Base-by-base conservation (phyloP, 192 early-diverging fungal species). In the Powellomyces hirtus region DNA sequence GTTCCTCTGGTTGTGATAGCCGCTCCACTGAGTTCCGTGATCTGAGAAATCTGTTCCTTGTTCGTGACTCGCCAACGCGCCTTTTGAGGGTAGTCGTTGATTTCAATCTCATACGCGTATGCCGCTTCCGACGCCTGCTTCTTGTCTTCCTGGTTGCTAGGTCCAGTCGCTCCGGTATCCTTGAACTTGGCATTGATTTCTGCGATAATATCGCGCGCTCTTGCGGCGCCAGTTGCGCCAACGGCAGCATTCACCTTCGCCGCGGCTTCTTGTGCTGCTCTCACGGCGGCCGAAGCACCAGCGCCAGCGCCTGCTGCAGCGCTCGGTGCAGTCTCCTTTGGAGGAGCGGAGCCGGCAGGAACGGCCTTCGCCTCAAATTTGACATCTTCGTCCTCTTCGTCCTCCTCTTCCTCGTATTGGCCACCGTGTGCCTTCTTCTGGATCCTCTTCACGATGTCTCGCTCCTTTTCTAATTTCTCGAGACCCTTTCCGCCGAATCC, bases 401-500 rank as follows among this genome's bases (percentile, higher is more conserved):
- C 92, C 8, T 89, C 86, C n/a, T 86, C 86, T 34, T 85, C 78
- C 1, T 62, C 78, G 30, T 75, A 88, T 26, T 87, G 86, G 35
- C 83, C 83, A 81, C 77, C 93, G 86, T 76, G 76, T 72, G 85
- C 79, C 77, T 91, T 90, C 80, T 92, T 93, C 72, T 99, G 95
- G 31, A 95, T 88, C 73, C 91, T 89, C 74, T 96, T 92, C 20
- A 94, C 88, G 64, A 89, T 76, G 61, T 91, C 92, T 51, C 96
- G 86, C 59, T 98, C 91, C 67, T 92, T 90, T 53, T 98, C 96
- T 61, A 99, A 80, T 69, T 91, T 88, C 59, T 97, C 95, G 33
- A 99, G 79, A 26, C 97, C 97, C 73, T 97, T 97, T 40, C 97
- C 97, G 30, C 96, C 95, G 78, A 97, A 99, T 0, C 97, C 97